Base-by-base conservation (phyloP, 2,329 filamentous ascomycete genomes). In the Fusarium nematophilum region DNA sequence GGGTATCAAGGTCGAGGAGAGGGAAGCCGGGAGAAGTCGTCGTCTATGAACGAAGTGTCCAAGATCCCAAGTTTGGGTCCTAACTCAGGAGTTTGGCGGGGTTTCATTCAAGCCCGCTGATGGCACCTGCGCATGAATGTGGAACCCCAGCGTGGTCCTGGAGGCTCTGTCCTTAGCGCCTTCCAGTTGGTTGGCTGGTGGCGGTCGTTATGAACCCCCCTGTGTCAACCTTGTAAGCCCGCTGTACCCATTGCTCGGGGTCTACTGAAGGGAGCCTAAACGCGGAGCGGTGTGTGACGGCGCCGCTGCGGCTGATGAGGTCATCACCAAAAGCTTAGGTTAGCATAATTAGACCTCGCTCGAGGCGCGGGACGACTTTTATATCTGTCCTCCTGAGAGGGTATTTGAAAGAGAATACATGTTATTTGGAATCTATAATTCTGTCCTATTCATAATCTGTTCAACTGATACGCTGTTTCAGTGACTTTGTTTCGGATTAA, bases 61-160 rank as follows among this genome's bases (percentile, higher is more conserved):
- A 59, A 36, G 47, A 38, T 58, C 43, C 40, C 27, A 43, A 51
- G 49, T 42, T 59, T 53, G 48, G 54, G 49, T 39, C 43, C 18
- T 30, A 61, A 61, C 51, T 67, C 65, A 67, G 65, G 65, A 67
- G 65, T 67, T 67, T 67, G 65, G 65, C 65, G 65, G 65, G 65
- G 65, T 67, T 64, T 67, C 59, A 67, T 53, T 56, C 59, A 61
- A 48, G 31, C 29, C 37, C n/a, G 43, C 51, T 40, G 44, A 55
- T 34, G 40, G 56, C 56, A 60, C 27, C 27, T 8, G 17, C 13
- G 31, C 31, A 34, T 57, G 26, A 57, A 62, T 38, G 57, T 61
- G 57, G 58, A 45, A 36, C 44, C 39, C 17, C 9, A 42, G 23
- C 38, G 51, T 13, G 29, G 34, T 31, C 25, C 56, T 58, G 38